Base-by-base conservation (phyloP, 148 eudicot genomes). In the Rhododendron mucronatum region DNA sequence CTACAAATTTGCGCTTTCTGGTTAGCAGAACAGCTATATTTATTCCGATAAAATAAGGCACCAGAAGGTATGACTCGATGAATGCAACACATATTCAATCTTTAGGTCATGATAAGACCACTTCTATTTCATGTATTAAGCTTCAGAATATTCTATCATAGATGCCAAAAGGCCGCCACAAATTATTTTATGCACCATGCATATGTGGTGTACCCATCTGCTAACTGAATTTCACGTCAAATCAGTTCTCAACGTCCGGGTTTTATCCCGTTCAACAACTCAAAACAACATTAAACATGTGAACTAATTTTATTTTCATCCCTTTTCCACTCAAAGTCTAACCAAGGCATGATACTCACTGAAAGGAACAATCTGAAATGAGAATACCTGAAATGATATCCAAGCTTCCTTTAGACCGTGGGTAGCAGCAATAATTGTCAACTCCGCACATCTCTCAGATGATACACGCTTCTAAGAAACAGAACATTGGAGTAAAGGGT, bases 381-480 rank as follows among this genome's bases (percentile, higher is more conserved):
- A 30, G 81, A 78, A 81, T 87, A 97, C 99, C 94, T 97, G 99
- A 87, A 91, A 93, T 10, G 99, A 95, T 94, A 97, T 97, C 99
- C 99, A 97, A 86, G 85, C 98, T 91, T 97, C 99, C 91, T 97
- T 97, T 87, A 96, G 88, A 84, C 93, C 94, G 89, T 97, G 98
- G 88, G 95, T 95, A 67, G 96, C 98, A 87, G 99, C 98, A 86
- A 95, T 87, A 85, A 94, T 90, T 80, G 94, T 97, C 89, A 97
- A 92, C 93, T 97, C 89, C 20, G 96, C 98, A 91, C 99, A 97
- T 88, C 98, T 92, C 92, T 97, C 95, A 39, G 93, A 88, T 73
- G 98, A 89, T 69, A 95, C 94, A 26, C 98, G 96, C 76, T 93
- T 94, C 98, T 97, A 94, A 80, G 80, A 28, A 65, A 81, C 50